Conservation (phyloP, 1,284 basidiomycete species). For the Pseudozyma sp. region DNA sequence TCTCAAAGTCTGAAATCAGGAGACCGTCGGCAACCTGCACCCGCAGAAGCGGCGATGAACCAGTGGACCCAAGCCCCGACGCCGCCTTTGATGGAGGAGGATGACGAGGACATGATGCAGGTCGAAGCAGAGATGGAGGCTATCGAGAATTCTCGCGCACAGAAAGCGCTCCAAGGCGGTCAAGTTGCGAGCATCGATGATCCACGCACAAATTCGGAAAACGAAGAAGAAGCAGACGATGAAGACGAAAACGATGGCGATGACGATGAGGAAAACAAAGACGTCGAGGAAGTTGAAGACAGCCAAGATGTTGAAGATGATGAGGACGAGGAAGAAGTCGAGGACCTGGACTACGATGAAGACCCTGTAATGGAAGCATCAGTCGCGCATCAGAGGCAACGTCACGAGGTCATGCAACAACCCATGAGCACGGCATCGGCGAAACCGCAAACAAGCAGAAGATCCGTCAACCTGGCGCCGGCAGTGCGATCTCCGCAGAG, state of each 20-base stretch:
- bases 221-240: too few species aligned
- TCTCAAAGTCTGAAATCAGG: too few species aligned
- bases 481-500: neutral
- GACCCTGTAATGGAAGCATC: too few species aligned
- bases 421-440: too few species aligned
- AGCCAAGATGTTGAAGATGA: neutral
- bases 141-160: neutral
- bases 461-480: neutral
- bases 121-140: slow-evolving; percentile 19
- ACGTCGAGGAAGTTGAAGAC: neutral
- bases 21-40: neutral
- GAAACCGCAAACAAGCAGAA: neutral
- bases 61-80: slow-evolving; percentile 21
- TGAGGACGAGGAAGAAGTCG: neutral
- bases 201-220: too few species aligned
- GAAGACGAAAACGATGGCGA: neutral
- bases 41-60: neutral
- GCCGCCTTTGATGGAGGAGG: slow-evolving; percentile 33
- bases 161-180: neutral
- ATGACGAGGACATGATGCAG: slow-evolving; percentile 26
- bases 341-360: too few species aligned
- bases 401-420: too few species aligned
- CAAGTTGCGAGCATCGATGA: too few species aligned
- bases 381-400: too few species aligned
- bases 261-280: neutral